Evolutionary conservation across 345 rosid species (phyloP).

Genomic region (Gossypium ekmanianum): DNA sequence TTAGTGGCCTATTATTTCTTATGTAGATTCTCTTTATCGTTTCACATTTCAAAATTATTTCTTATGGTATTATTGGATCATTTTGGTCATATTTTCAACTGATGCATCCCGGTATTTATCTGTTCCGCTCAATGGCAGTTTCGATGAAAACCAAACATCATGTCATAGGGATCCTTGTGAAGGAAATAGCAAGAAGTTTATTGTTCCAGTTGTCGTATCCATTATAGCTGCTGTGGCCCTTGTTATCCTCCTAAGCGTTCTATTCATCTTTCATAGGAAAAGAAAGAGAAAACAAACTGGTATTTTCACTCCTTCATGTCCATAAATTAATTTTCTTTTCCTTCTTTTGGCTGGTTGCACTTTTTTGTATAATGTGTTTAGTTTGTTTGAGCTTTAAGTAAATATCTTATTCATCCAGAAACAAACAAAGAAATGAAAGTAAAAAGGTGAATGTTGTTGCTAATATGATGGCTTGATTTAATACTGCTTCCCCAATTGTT

Average conservation of each 20-base stretch:
- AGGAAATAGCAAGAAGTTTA: not conserved
- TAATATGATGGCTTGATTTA: not conserved
- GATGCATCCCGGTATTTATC: not conserved
- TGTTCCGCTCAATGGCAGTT: not conserved
- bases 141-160: not conserved
- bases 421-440: not conserved
- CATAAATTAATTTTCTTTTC: not conserved
- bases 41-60: not conserved
- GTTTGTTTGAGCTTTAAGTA: not conserved
- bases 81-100: not conserved
- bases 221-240: not conserved
- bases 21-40: not conserved
- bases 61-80: not conserved
- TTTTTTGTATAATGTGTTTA: not conserved
- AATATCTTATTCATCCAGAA: not conserved
- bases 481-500: not conserved
- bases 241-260: not conserved
- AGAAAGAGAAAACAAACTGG: not conserved
- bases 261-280: not conserved
- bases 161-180: slow-evolving; percentile 1
- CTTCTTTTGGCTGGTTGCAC: not conserved
- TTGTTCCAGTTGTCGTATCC: slow-evolving; percentile 11
- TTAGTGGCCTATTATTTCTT: not conserved
- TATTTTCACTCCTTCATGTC: not conserved
- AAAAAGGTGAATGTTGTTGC: not conserved